These are phyloP conservation scores for Lignosus rhinocerotis DNA, from an alignment of 1,284 basidiomycete genomes.

Conservation along the genomic window DNA sequence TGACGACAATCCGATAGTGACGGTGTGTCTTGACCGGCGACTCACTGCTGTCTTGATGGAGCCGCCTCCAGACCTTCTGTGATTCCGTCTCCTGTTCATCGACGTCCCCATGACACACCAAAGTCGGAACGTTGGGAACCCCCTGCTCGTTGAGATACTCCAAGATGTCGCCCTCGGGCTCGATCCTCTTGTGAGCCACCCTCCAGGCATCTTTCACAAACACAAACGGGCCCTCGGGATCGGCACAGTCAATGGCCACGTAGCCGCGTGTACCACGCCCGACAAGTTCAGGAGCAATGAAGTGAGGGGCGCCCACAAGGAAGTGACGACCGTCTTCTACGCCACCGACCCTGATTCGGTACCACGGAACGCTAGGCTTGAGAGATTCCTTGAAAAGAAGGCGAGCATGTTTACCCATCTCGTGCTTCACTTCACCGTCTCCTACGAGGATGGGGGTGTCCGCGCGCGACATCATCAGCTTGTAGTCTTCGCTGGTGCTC, in stretches of 20 bases:
- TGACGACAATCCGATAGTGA: conserved; percentile 10
- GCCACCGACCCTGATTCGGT: background rate
- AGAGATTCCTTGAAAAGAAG: background rate
- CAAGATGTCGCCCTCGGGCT: conserved; percentile 7
- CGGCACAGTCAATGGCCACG: conserved; percentile 5
- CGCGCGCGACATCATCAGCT: background rate
- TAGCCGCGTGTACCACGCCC: conserved; percentile 8
- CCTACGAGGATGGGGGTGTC: background rate
- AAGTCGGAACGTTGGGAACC: conserved; percentile 1
- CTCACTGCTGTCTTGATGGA: background rate
- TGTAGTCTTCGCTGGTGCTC: background rate
- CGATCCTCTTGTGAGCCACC: background rate
- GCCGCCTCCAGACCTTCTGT: conserved; percentile 1
- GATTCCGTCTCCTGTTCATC: conserved; percentile 1
- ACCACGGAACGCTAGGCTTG: background rate
- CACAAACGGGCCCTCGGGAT: background rate
- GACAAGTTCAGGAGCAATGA: background rate
- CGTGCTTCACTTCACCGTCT: background rate
- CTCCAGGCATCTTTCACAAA: conserved; percentile 14
- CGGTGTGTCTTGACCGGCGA: conserved; percentile 7
- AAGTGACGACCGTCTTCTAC: background rate
- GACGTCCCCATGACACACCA: conserved; percentile 11
- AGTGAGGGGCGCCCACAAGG: conserved; percentile 9
- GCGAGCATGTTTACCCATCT: conserved; percentile 3
- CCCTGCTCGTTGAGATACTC: background rate